Conservation (phyloP, 106 monocot species). For the Cymbidium sinense region DNA sequence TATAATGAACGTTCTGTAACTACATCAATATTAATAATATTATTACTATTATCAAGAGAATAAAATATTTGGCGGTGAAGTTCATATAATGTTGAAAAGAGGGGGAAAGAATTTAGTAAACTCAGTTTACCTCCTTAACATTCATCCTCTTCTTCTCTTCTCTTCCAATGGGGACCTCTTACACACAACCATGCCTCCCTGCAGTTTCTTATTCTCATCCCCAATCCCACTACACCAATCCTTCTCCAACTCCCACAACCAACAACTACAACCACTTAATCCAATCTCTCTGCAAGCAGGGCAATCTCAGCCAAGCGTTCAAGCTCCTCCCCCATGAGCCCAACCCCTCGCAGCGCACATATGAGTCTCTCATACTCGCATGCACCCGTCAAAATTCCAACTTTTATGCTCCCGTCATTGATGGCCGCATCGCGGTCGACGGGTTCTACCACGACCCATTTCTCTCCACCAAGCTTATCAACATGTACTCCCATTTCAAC, state of each 20-base stretch:
- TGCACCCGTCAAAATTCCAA: conserved; percentile 25
- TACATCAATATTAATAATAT: too few relatives aligned
- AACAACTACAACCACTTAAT: conserved; percentile 64
- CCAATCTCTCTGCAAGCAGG: conserved; percentile 55
- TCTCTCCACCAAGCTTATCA: conserved; percentile 66
- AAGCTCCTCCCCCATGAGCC: conserved; percentile 47
- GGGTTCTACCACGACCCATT: conserved; percentile 63
- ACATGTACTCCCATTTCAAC: conserved; percentile 50
- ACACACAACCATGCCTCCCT: not conserved
- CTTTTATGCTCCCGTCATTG: conserved; percentile 24
- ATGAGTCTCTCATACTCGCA: conserved; percentile 52
- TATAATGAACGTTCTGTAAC: too few relatives aligned
- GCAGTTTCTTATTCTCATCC: conserved; percentile 5
- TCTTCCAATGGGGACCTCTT: not conserved
- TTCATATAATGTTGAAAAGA: too few relatives aligned
- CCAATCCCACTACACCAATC: not conserved
- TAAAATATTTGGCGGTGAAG: too few relatives aligned
- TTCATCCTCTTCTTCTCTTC: not conserved
- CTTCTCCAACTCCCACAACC: not conserved
- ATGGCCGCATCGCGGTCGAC: conserved; percentile 32
- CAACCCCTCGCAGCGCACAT: conserved; percentile 50
- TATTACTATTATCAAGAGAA: too few relatives aligned
- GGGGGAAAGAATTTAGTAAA: too few relatives aligned
- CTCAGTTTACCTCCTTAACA: not conserved
- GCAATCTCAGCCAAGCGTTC: conserved; percentile 53